These are phyloP conservation scores for Boletus rubropictus DNA, from an alignment of 768 basidiomycete genomes.

Conservation along the genomic window DNA sequence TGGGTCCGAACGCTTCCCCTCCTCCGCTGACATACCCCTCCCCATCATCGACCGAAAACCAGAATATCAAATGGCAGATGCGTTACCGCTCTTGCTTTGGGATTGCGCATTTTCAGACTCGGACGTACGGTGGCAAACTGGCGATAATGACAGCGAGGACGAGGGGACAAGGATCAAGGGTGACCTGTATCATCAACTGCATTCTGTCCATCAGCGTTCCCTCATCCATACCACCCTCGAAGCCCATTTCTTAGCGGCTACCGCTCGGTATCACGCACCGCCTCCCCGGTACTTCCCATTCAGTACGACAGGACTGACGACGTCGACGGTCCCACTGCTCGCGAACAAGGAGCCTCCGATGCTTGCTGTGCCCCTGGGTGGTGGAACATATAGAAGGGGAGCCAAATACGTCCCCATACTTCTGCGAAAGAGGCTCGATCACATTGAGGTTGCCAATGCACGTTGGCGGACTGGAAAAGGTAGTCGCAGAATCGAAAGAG, in stretches of 20 bases:
- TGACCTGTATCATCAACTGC: constrained; percentile 47
- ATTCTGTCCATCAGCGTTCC: constrained; percentile 53
- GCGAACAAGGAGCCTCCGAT: constrained; percentile 19
- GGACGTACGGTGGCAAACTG: constrained; percentile 70
- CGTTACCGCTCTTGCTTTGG: constrained; percentile 87
- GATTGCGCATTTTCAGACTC: constrained; percentile 69
- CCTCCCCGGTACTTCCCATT: constrained; percentile 38
- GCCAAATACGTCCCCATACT: constrained; percentile 65
- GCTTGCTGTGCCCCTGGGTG: constrained; percentile 63
- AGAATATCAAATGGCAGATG: constrained; percentile 90
- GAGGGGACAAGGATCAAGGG: constrained; percentile 26
- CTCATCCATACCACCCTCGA: constrained; percentile 60
- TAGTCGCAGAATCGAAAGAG: constrained; percentile 37
- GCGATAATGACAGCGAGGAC: constrained; percentile 30
- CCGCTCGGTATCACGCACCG: constrained; percentile 43
- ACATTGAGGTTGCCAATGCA: constrained; percentile 68
- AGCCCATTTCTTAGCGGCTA: constrained; percentile 58
- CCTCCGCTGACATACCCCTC: constrained; percentile 25
- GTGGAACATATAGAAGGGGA: constrained; percentile 56
- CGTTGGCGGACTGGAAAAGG: constrained; percentile 72
- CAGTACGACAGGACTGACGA: constrained; percentile 20
- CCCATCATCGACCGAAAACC: constrained; percentile 69
- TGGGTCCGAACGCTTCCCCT: constrained; percentile 13
- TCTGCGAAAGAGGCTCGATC: constrained; percentile 59
- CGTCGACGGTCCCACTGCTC: constrained; percentile 14